Percentiles rank a stretch among this genome's conserved stretches.
Conservation (phyloP, 2,329 filamentous ascomycete species). For the Diaporthe batatas region DNA sequence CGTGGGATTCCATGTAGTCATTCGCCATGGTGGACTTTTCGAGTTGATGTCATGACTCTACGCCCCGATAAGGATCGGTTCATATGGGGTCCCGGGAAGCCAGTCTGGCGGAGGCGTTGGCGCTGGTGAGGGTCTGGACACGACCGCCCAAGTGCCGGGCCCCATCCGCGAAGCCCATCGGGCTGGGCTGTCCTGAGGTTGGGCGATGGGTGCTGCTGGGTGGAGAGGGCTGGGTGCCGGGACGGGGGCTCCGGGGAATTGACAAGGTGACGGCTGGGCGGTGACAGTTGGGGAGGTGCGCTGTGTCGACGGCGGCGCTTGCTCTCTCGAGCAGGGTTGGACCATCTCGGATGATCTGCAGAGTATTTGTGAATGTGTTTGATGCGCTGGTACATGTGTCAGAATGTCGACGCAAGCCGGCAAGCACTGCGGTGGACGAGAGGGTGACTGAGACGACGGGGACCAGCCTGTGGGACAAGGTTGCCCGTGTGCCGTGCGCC, state of each 20-base stretch:
- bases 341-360: slow-evolving; percentile 35
- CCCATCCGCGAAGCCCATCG: not conserved
- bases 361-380: slow-evolving; percentile 34
- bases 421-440: slow-evolving; percentile 13
- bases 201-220: not conserved
- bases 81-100: not conserved
- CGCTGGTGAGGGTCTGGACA: slow-evolving; percentile 8
- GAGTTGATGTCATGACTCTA: not conserved
- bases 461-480: slow-evolving; percentile 11
- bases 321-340: slow-evolving; percentile 23
- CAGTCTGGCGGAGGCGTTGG: not conserved
- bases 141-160: slow-evolving; percentile 6
- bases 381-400: slow-evolving; percentile 38
- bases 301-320: slow-evolving; percentile 10
- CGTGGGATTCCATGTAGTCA: not conserved
- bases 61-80: not conserved
- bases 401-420: slow-evolving; percentile 28
- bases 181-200: slow-evolving; percentile 10
- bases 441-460: slow-evolving; percentile 28
- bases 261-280: slow-evolving; percentile 12
- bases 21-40: not conserved
- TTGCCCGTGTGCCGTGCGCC: not conserved
- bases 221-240: not conserved
- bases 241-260: slow-evolving; percentile 39
- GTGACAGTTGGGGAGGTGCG: slow-evolving; percentile 16